Evolutionary conservation across 108 stramenopile genomes (phyloP), one percentile per base, ranked within the genome.

Genomic region (Aureococcus anophagefferens): DNA sequence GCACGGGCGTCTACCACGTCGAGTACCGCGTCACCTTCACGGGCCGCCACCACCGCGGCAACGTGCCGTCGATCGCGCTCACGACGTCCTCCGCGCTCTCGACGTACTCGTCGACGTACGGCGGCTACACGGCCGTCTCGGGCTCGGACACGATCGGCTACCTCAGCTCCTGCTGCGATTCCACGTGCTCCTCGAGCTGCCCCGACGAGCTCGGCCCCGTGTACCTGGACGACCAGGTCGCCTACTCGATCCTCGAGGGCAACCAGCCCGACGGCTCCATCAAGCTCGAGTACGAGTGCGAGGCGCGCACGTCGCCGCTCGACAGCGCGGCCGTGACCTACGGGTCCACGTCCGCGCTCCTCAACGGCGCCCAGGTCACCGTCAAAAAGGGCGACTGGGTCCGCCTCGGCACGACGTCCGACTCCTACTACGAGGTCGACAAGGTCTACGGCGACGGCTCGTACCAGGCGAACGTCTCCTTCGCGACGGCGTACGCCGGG

Each of bases 281-380:
- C 59, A 74, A 83, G 68, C 76, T 90, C n/a, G 79, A 81, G 16
- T 90, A 90, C 75, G 77, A 84, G 70, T 90, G 89, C 68, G 89
- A 90, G 76, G 76, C 81, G 33, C 74, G 45, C 63, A 69, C 77
- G 35, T 66, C 63, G 18, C 36, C 25, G 4, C 70, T 85, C 46
- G 51, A 65, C 5, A 32, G 16, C 36, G 46, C 51, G 7, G 37
- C 4, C 7, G 37, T 40, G 37, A 40, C 37, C 37, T 40, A 4
- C 37, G 37, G 37, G 11, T 40, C 37, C 7, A 40, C 37, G 37
- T 40, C 37, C 37, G 11, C 33, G 64, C 33, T 65, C 66, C 4
- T 21, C 37, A 5, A 4, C 40, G 14, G 30, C 14, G 35, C 66
- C 21, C 28, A 7, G 66, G 35, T 14, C 11, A 7, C 66, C 11